Base-by-base conservation (phyloP, 1,284 basidiomycete species). In the Wolfiporia cocos region DNA sequence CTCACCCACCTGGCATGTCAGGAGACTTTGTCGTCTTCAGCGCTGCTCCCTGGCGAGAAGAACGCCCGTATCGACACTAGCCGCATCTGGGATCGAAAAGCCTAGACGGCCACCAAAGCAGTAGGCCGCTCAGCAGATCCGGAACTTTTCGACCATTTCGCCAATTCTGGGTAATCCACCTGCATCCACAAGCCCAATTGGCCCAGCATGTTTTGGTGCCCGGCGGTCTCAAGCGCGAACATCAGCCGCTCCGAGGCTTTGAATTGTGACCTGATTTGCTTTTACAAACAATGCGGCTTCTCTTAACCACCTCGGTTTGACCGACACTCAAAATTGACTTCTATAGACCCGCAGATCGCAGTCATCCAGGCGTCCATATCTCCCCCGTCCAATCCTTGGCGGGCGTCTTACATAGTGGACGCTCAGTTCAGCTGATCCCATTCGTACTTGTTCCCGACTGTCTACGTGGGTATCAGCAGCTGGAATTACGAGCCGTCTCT, bases 71-170 rank as follows among this genome's bases (percentile, higher is more conserved):
- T 54, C 49, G 46, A 51, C 37, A 43, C 58, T 59, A 58, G 54
- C 58, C 58, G 57, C 41, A 58, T 49, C 52, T 43, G 55, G 59
- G 50, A 54, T 50, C 56, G 54, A 49, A 41, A 41, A 55, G 53
- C 47, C 49, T 56, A 56, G 57, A 53, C 56, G 44, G 28, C 48
- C 52, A 55, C 56, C 42, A 52, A 57, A 58, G 58, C 57, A 57
- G 59, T 53, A 60, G 57, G 58, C 53, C 54, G 32, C 49, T 30
- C 45, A 49, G 52, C 51, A 53, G 56, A 56, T 52, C 57, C 53
- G 55, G 53, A 43, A 35, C 34, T 38, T 44, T 43, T 43, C 48
- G 52, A 51, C 52, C 44, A 50, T 48, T 53, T 45, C 46, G 41
- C 47, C 38, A 49, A 39, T 51, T 43, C 41, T 50, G 50, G 47